A percentile compares a stretch with the other conserved stretches of the same genome.
phyloP scores from a whole-genome alignment of 1,284 basidiomycete genomes.

The Heterobasidion occidentale region DNA sequence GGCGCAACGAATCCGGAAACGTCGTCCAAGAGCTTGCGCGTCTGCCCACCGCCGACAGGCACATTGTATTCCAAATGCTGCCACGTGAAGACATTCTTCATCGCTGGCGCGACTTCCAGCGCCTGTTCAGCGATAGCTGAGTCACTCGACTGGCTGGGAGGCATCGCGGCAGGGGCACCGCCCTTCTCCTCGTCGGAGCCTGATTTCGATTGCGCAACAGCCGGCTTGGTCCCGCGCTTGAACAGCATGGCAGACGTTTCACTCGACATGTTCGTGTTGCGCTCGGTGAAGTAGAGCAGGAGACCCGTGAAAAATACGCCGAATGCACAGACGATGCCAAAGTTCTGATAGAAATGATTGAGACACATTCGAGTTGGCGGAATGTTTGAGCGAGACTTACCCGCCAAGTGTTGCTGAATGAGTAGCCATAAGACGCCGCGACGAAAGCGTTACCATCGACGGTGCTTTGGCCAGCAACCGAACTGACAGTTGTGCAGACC shows the following conservation, averaged over 20 bases:
- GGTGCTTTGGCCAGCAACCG: conserved; percentile 33
- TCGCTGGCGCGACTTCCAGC: conserved; percentile 15
- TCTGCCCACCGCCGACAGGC: conserved; percentile 43
- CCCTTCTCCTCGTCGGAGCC: conserved; percentile 15
- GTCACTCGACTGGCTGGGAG: conserved; percentile 13
- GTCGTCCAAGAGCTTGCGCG: conserved; percentile 61
- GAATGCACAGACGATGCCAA: conserved; percentile 48
- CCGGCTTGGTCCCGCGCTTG: conserved; percentile 29
- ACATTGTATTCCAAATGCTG: conserved; percentile 57
- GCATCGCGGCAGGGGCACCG: conserved; percentile 1
- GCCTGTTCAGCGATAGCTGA: conserved; percentile 11
- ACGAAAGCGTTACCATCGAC: conserved; percentile 52
- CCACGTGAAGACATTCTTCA: conserved; percentile 55
- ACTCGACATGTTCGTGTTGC: conserved; percentile 27
- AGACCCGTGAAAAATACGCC: conserved; percentile 35
- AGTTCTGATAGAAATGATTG: conserved; percentile 29
- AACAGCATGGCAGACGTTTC: conserved; percentile 29
- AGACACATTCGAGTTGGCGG: background rate
- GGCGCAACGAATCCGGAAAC: conserved; percentile 82
- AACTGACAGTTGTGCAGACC: conserved; percentile 54
- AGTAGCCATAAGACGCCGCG: conserved; percentile 52
- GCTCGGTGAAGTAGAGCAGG: conserved; percentile 48
- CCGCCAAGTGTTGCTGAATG: conserved; percentile 57
- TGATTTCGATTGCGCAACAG: conserved; percentile 1
- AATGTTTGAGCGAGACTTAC: conserved; percentile 29